Evolutionary conservation across 345 rosid species (phyloP).

Genomic region (Acer yangbiense): DNA sequence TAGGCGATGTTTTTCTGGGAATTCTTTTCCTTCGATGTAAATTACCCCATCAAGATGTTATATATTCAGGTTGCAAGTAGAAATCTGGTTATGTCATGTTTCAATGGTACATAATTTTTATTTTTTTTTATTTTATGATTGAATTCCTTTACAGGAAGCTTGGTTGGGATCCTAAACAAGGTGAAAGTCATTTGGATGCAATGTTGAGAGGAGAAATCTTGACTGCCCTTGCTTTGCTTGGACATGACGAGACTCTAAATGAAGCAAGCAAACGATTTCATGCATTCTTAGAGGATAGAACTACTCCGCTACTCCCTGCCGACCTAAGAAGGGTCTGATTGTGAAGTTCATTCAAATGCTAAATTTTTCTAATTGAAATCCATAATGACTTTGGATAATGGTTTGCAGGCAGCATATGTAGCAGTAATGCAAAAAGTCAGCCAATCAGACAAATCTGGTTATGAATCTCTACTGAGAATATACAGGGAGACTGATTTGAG

Average conservation of each 20-base stretch:
- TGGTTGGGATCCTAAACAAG: slow-evolving; percentile 88
- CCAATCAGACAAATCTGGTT: slow-evolving; percentile 61
- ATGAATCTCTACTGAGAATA: slow-evolving; percentile 75
- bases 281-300: slow-evolving; percentile 77
- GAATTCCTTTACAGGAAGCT: slow-evolving; percentile 57
- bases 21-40: background rate
- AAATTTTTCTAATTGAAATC: background rate
- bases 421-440: slow-evolving; percentile 81
- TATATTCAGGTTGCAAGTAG: background rate
- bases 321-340: slow-evolving; percentile 72
- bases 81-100: background rate
- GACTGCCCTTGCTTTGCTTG: slow-evolving; percentile 72
- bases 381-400: slow-evolving; percentile 17
- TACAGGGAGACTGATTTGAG: slow-evolving; percentile 95
- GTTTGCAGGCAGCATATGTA: slow-evolving; percentile 80
- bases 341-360: background rate
- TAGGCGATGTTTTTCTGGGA: background rate
- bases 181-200: slow-evolving; percentile 89
- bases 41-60: background rate
- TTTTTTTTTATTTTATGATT: slow-evolving; percentile 16
- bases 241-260: slow-evolving; percentile 65
- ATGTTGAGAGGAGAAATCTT: slow-evolving; percentile 94
- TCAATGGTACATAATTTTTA: background rate
- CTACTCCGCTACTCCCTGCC: slow-evolving; percentile 79
- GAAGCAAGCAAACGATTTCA: slow-evolving; percentile 76